Evolutionary conservation across 2,329 filamentous ascomycete species (phyloP), one percentile per base, ranked within the genome.

Genomic region (Aspergillus sp.): DNA sequence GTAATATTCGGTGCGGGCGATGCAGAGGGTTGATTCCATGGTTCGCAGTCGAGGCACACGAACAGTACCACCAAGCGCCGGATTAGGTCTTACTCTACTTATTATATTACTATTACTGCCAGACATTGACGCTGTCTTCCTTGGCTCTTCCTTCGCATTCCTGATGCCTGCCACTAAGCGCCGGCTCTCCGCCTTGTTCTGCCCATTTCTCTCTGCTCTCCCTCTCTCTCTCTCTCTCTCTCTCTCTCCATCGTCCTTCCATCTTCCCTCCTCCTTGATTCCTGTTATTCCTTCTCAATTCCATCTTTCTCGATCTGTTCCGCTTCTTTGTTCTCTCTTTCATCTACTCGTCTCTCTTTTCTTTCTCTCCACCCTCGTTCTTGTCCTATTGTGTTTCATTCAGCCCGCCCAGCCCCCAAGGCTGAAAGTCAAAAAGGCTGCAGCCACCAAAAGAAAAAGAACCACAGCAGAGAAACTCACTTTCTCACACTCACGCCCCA

Each of bases 21-120:
- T 78, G 75, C 53, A 70, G 70, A 44, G 68, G 63, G 10, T 51
- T 60, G 28, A 72, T 79, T 53, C 75, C 75, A 4, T 56, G 65
- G 41, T 78, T 77, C 62, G 75, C 75, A 2, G 65, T 71, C 54
- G 57, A 65, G 27, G 75, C 75, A 10, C 76, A 79, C 59, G 62
- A 66, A 44, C 58, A 70, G 34, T 78, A 72, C 52, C 75, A 79
- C 60, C 56, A 56, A 5, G 52, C 58, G 12, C 49, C 53, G 19
- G 48, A 50, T 40, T 39, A n/a, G 12, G 19, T 19, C 19, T 19
- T 19, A 19, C 19, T 19, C 19, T 19, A 19, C 19, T 19, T 19
- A 19, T 19, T 19, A 19, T 19, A 19, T 19, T 19, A 19, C 19
- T 19, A 19, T 19, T 19, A 19, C 19, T 19, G 19, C 19, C 19